These are phyloP conservation scores for Suillus paluster DNA, from an alignment of 768 basidiomycete genomes.

Conservation along the genomic window DNA sequence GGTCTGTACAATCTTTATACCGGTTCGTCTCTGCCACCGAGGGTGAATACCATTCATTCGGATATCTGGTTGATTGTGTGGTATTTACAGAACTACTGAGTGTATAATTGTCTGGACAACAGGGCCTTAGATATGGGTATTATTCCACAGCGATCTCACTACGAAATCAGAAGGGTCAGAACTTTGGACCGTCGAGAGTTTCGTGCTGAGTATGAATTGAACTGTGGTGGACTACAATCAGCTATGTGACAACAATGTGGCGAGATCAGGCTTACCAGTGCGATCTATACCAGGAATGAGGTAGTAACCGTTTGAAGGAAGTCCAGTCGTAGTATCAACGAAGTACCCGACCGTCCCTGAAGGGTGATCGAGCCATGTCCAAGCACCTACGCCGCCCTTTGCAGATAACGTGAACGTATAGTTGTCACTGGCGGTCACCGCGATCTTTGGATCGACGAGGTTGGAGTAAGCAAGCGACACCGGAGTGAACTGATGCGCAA, in stretches of 20 bases:
- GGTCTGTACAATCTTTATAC: conserved; percentile 3
- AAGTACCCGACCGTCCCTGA: conserved; percentile 58
- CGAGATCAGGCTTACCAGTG: conserved; percentile 42
- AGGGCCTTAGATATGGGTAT: conserved; percentile 40
- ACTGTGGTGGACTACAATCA: conserved; percentile 32
- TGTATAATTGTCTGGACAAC: too few species aligned
- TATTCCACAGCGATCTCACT: conserved; percentile 58
- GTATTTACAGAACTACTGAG: too few species aligned
- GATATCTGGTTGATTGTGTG: too few species aligned
- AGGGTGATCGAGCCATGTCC: conserved; percentile 67
- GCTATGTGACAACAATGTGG: not conserved
- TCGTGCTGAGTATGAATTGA: conserved; percentile 42
- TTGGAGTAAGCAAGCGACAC: conserved; percentile 48
- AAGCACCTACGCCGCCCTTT: conserved; percentile 55
- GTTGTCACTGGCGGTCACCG: conserved; percentile 33
- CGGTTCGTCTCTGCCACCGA: not conserved
- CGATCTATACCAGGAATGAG: conserved; percentile 57
- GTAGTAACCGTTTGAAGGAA: conserved; percentile 57
- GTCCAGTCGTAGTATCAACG: conserved; percentile 44
- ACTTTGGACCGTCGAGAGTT: conserved; percentile 41
- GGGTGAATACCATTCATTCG: not conserved
- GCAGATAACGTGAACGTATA: conserved; percentile 58
- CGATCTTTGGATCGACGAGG: conserved; percentile 56
- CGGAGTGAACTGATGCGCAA: conserved; percentile 52
- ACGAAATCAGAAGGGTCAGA: conserved; percentile 51